Conservation (phyloP, 768 basidiomycete species). For the Phaeotremella skinneri region DNA sequence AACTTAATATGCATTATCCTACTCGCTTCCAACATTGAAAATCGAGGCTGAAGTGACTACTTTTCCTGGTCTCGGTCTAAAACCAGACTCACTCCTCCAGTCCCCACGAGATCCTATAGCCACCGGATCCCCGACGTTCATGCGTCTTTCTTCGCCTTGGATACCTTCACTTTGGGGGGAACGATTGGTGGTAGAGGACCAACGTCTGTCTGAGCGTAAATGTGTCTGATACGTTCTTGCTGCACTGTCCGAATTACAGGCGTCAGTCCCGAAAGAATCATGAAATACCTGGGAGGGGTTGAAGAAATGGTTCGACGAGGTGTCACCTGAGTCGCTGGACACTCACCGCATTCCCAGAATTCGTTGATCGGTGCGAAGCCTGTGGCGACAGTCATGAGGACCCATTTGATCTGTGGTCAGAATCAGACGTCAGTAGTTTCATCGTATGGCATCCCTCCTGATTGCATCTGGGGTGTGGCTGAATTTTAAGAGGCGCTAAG, state of each 20-base stretch:
- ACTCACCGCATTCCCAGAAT: constrained; percentile 29
- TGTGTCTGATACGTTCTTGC: constrained; percentile 22
- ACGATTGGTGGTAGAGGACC: constrained; percentile 15
- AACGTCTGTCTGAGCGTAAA: constrained; percentile 30
- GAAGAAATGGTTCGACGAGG: no score
- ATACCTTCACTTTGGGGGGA: constrained; percentile 13
- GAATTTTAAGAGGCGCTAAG: not conserved
- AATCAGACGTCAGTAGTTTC: not conserved
- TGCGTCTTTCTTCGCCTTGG: constrained; percentile 3
- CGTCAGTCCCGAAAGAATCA: not conserved
- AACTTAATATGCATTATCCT: no score
- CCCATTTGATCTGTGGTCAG: constrained; percentile 26
- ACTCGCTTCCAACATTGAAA: no score
- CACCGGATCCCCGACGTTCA: no score
- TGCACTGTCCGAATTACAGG: constrained; percentile 17
- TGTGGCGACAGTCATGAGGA: constrained; percentile 13
- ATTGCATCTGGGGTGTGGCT: not conserved
- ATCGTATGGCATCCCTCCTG: no score
- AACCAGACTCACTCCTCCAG: no score
- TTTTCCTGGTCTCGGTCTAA: no score
- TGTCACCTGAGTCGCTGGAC: no score
- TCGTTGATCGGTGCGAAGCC: constrained; percentile 23
- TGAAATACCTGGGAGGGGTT: not conserved
- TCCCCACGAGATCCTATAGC: no score
- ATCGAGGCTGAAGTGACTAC: no score